These are phyloP conservation scores for Ulvella scutata DNA, from an alignment of 139 green algal species.

Conservation along the genomic window DNA sequence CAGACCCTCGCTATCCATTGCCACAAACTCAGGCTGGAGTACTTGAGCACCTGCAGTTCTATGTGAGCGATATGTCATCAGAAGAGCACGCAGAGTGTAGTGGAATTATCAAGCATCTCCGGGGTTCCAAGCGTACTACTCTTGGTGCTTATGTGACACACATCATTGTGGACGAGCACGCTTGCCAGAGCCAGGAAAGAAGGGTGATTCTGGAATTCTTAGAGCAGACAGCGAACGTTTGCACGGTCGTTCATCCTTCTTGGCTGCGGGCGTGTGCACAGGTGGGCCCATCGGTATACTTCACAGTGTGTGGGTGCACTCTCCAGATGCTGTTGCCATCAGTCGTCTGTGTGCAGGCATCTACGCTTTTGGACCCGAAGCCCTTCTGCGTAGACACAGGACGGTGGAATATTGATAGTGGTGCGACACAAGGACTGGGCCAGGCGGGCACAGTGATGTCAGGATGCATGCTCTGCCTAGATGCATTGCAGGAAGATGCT, in stretches of 20 bases:
- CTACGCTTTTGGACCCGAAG: too few relatives aligned
- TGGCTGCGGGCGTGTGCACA: background rate
- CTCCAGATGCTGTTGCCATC: too few relatives aligned
- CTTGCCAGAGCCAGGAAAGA: background rate
- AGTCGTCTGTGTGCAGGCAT: too few relatives aligned
- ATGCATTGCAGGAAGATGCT: background rate
- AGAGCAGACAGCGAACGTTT: background rate
- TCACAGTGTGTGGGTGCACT: too few relatives aligned
- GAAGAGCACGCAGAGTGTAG: background rate
- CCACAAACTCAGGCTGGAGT: background rate
- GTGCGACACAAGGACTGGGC: too few relatives aligned
- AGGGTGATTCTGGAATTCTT: background rate
- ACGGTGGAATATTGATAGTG: too few relatives aligned
- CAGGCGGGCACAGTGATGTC: too few relatives aligned
- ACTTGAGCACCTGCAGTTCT: background rate
- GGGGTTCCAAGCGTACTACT: background rate
- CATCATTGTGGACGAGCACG: background rate
- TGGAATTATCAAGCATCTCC: background rate
- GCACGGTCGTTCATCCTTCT: background rate
- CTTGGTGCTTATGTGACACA: background rate
- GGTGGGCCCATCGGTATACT: too few relatives aligned
- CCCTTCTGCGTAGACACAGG: too few relatives aligned
- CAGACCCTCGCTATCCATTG: background rate
- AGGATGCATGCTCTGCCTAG: background rate
- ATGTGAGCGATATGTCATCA: background rate